These are phyloP conservation scores for Ceratocystis alfenasii DNA, from an alignment of 2,329 filamentous ascomycete species.

Conservation along the genomic window DNA sequence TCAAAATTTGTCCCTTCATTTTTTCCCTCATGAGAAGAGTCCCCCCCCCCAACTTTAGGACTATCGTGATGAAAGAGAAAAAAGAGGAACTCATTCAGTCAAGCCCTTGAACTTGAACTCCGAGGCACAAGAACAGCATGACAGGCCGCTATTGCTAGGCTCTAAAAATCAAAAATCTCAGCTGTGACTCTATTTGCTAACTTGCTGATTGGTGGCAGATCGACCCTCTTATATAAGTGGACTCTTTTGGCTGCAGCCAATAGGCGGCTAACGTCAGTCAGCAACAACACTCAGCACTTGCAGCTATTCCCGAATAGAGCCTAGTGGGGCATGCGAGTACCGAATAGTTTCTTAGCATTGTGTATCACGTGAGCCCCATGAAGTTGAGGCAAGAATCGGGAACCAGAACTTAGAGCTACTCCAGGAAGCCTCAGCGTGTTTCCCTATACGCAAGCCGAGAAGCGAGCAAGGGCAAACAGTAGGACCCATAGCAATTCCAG, in stretches of 20 bases:
- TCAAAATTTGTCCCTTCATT: too few relatives aligned
- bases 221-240: not conserved
- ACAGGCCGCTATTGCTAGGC: too few relatives aligned
- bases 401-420: not conserved
- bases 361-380: not conserved
- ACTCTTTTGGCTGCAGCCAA: not conserved
- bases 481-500: too few relatives aligned
- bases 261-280: not conserved
- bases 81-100: not conserved
- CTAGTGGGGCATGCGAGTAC: constrained; percentile 19
- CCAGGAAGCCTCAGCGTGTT: not conserved
- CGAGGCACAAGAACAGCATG: too few relatives aligned
- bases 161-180: not conserved
- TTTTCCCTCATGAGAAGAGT: too few relatives aligned
- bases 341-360: not conserved
- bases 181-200: not conserved
- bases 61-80: not conserved
- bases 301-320: constrained; percentile 1
- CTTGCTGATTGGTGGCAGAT: constrained; percentile 7
- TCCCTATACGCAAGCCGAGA: not conserved
- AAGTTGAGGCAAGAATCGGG: not conserved
- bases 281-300: constrained; percentile 4
- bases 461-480: too few relatives aligned
- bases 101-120: too few relatives aligned
- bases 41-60: too few relatives aligned